Conservation (phyloP, 192 early-diverging fungal species). For the Coemansia biformis region DNA sequence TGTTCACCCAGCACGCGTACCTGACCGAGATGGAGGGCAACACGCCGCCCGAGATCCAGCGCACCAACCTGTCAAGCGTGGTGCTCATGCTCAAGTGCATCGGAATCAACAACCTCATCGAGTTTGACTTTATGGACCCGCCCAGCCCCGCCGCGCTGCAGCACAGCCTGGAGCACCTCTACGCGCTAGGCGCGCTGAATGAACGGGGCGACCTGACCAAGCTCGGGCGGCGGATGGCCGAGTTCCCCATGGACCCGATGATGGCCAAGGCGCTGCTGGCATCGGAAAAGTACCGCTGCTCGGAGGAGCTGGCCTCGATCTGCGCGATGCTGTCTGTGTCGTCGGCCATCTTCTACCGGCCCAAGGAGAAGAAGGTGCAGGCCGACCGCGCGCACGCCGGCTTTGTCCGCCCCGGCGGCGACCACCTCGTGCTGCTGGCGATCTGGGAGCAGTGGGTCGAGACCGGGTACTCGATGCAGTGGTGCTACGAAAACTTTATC, state of each 20-base stretch:
- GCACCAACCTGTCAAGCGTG: constrained; percentile 87
- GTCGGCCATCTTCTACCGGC: constrained; percentile 71
- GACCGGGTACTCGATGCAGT: constrained; percentile 85
- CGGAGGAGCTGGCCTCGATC: constrained; percentile 89
- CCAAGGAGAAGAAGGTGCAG: constrained; percentile 87
- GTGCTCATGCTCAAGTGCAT: constrained; percentile 91
- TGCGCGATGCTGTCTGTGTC: constrained; percentile 90
- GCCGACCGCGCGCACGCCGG: constrained; percentile 91
- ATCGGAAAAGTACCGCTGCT: constrained; percentile 88
- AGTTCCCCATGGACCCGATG: constrained; percentile 96
- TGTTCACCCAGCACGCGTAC: constrained; percentile 91
- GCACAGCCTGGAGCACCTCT: constrained; percentile 86
- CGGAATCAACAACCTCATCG: constrained; percentile 93
- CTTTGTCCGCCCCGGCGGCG: constrained; percentile 87
- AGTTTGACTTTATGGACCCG: constrained; percentile 99
- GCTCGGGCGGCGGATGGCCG: constrained; percentile 94
- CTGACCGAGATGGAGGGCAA: constrained; percentile 92
- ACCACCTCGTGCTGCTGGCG: constrained; percentile 85
- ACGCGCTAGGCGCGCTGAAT: constrained; percentile 87
- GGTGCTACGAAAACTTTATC: constrained; percentile 98
- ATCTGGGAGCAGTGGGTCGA: constrained; percentile 91
- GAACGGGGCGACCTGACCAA: constrained; percentile 91
- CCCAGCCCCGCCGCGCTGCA: constrained; percentile 89
- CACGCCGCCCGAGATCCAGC: constrained; percentile 93
- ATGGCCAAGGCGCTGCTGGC: constrained; percentile 87